A percentile compares a stretch with the other conserved stretches of the same genome.
Evolutionary conservation across 2,329 filamentous ascomycete genomes (phyloP).

Genomic region (Emmonsia crescens): DNA sequence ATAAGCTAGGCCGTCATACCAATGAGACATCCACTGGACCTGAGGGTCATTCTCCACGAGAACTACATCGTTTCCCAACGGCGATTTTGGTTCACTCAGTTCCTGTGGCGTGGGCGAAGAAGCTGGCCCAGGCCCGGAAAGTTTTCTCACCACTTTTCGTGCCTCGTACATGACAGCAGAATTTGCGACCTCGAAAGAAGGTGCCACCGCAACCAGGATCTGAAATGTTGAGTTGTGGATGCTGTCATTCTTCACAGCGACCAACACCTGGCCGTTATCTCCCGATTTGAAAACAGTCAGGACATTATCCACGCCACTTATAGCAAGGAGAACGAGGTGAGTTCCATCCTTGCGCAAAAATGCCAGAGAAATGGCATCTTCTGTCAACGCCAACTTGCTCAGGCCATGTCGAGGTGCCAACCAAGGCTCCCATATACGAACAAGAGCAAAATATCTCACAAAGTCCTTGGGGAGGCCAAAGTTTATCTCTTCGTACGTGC

Average conservation of each 20-base stretch:
- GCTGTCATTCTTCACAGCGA: slow-evolving; percentile 64
- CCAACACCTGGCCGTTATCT: slow-evolving; percentile 52
- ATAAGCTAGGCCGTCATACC: slow-evolving; percentile 88
- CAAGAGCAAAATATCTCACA: slow-evolving; percentile 69
- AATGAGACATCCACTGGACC: slow-evolving; percentile 62
- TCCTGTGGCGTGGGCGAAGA: slow-evolving; percentile 12
- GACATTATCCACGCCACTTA: slow-evolving; percentile 64
- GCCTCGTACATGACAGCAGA: slow-evolving; percentile 80
- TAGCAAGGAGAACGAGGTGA: slow-evolving; percentile 64
- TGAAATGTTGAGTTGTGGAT: slow-evolving; percentile 43
- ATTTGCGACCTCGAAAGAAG: slow-evolving; percentile 63
- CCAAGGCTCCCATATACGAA: slow-evolving; percentile 75
- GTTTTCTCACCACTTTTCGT: slow-evolving; percentile 47
- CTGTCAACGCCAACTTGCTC: slow-evolving; percentile 54
- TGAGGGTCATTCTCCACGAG: slow-evolving; percentile 35
- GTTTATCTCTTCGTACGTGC: slow-evolving; percentile 38
- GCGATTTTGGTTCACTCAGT: slow-evolving; percentile 19
- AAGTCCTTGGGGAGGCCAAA: slow-evolving; percentile 56
- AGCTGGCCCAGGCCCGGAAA: slow-evolving; percentile 13
- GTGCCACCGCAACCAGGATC: slow-evolving; percentile 60
- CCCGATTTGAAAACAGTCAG: slow-evolving; percentile 58
- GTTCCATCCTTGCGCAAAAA: slow-evolving; percentile 63
- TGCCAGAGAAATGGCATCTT: slow-evolving; percentile 66
- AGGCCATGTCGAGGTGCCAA: slow-evolving; percentile 77
- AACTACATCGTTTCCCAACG: slow-evolving; percentile 31